Conservation (phyloP, 2,329 filamentous ascomycete species). For the Fusarium graminum region DNA sequence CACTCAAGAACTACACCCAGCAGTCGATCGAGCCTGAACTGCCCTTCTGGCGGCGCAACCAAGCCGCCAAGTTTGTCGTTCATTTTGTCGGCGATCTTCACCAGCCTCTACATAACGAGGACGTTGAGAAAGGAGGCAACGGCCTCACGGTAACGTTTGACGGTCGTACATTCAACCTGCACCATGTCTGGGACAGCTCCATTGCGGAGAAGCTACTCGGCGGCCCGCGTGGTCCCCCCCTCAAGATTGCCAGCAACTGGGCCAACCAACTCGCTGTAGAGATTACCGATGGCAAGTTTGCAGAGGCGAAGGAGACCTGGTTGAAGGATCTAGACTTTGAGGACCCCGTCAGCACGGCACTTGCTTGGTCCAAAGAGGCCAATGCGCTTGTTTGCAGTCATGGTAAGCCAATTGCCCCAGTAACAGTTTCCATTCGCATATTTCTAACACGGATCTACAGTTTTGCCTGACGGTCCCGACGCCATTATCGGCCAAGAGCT, state of each 20-base stretch:
- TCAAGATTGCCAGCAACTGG: constrained; percentile 66
- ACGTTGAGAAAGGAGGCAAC: constrained; percentile 75
- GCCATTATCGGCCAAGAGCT: constrained; percentile 72
- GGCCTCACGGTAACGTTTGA: constrained; percentile 74
- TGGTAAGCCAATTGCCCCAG: constrained; percentile 58
- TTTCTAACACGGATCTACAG: constrained; percentile 53
- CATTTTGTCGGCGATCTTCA: constrained; percentile 80
- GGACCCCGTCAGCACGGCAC: constrained; percentile 66
- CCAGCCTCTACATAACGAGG: constrained; percentile 75
- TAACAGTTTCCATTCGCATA: constrained; percentile 5
- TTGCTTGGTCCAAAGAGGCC: constrained; percentile 73
- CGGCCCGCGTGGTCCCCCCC: constrained; percentile 63
- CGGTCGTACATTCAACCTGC: constrained; percentile 71
- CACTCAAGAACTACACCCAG: constrained; percentile 71
- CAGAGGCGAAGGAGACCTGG: constrained; percentile 65
- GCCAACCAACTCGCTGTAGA: constrained; percentile 66
- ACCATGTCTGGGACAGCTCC: constrained; percentile 79
- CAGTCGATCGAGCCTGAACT: constrained; percentile 64
- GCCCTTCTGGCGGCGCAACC: constrained; percentile 60
- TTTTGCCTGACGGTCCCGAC: constrained; percentile 71
- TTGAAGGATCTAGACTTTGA: constrained; percentile 67
- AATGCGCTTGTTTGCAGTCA: constrained; percentile 73
- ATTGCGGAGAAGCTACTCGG: constrained; percentile 76
- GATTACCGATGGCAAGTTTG: constrained; percentile 69
- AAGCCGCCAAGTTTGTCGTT: constrained; percentile 75